Percentiles rank a stretch among this genome's conserved stretches.
phyloP scores from a whole-genome alignment of 2,329 filamentous ascomycete genomes.

The Keithomyces neogunnii region DNA sequence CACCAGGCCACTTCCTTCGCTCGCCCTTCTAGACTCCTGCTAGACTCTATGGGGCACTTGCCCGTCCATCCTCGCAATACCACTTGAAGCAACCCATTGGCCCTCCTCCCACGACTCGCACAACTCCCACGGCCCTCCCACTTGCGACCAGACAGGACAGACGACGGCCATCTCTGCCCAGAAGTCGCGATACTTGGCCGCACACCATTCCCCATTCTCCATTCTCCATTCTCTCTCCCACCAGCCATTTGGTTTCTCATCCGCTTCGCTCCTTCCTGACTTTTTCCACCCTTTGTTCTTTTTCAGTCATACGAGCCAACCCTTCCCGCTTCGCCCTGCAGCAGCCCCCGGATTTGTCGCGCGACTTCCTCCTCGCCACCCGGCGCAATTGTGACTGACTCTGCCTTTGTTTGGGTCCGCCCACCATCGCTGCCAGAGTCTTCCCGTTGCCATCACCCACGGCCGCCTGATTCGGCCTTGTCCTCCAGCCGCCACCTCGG shows the following conservation, averaged over 20 bases:
- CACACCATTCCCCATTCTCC: neutral
- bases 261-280: neutral
- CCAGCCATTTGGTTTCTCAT: neutral
- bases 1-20: constrained; percentile 1
- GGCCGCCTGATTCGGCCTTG: neutral
- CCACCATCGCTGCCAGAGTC: too few relatives aligned
- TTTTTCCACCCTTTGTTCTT: neutral
- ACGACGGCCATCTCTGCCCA: neutral
- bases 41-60: neutral
- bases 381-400: constrained; percentile 2
- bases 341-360: neutral
- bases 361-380: neutral
- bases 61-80: constrained; percentile 1
- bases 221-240: neutral
- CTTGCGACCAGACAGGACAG: neutral
- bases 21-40: constrained; percentile 7
- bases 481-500: neutral
- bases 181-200: neutral
- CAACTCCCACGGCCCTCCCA: neutral
- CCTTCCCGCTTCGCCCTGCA: neutral
- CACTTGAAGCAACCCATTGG: constrained; percentile 2
- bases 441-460: neutral
- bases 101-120: neutral
- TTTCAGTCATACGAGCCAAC: neutral
- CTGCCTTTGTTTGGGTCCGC: neutral